phyloP scores from a whole-genome alignment of 73 alveolate genomes.

The Tetrahymena borealis region DNA sequence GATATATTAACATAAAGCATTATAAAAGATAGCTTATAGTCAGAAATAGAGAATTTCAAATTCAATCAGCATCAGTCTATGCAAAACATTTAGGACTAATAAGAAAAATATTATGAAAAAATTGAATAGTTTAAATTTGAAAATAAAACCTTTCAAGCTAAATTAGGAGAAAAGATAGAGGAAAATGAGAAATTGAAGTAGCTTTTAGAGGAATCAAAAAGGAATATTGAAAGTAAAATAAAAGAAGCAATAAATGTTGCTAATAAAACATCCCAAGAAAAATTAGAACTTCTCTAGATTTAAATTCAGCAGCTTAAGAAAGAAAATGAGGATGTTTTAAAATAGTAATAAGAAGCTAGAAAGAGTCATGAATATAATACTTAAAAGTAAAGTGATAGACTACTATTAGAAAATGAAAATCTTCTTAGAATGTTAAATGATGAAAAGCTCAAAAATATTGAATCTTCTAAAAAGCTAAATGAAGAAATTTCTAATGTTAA shows the following conservation, averaged over 20 bases:
- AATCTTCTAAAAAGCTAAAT: not conserved
- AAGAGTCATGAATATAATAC: not conserved
- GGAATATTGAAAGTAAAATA: not conserved
- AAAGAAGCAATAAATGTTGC: not conserved
- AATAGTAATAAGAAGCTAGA: not conserved
- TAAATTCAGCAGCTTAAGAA: not conserved
- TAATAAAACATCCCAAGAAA: not conserved
- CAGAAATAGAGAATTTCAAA: not conserved
- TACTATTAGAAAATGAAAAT: not conserved
- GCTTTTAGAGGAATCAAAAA: not conserved
- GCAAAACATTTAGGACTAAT: not conserved
- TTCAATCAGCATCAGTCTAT: not conserved
- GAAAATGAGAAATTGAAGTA: not conserved
- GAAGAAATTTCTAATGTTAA: not conserved
- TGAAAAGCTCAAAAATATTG: not conserved
- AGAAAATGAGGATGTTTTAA: not conserved
- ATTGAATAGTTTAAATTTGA: not conserved
- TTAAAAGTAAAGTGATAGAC: not conserved
- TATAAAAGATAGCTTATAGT: not conserved
- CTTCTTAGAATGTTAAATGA: not conserved
- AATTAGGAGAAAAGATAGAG: not conserved
- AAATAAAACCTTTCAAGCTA: not conserved
- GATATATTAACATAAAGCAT: not conserved
- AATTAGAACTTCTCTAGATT: not conserved
- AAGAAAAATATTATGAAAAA: not conserved